A percentile compares a stretch with the other conserved stretches of the same genome.
These are phyloP conservation scores for Grosmannia serpens DNA, from an alignment of 2,329 filamentous ascomycete genomes.

Conservation along the genomic window DNA sequence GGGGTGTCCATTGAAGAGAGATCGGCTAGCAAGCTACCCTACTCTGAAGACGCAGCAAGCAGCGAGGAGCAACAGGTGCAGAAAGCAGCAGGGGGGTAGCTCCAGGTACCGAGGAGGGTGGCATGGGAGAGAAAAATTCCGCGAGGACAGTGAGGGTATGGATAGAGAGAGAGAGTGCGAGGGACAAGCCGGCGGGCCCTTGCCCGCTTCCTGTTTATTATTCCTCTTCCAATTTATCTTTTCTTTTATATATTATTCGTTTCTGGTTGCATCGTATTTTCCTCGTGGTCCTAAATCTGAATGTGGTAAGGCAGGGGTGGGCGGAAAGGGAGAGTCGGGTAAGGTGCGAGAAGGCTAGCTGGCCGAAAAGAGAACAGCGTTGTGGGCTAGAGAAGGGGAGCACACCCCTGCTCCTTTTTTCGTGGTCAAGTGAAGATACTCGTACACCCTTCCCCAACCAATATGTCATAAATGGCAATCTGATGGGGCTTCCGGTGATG, in stretches of 20 bases:
- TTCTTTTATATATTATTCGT: neutral
- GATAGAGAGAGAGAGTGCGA: neutral
- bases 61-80: neutral
- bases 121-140: neutral
- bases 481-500: conserved; percentile 7
- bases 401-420: neutral
- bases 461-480: neutral
- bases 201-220: neutral
- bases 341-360: conserved; percentile 5
- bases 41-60: neutral
- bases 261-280: conserved; percentile 1
- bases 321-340: conserved; percentile 11
- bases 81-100: neutral
- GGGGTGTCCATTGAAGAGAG: neutral
- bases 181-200: neutral
- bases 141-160: neutral
- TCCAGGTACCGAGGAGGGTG: neutral
- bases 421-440: neutral
- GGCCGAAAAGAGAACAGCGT: conserved; percentile 10
- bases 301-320: conserved; percentile 2
- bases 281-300: conserved; percentile 4
- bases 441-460: neutral
- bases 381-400: neutral
- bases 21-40: neutral
- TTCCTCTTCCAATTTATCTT: conserved; percentile 2